phyloP scores from a whole-genome alignment of 1,284 basidiomycete species.

The Leccinum pachyderme region DNA sequence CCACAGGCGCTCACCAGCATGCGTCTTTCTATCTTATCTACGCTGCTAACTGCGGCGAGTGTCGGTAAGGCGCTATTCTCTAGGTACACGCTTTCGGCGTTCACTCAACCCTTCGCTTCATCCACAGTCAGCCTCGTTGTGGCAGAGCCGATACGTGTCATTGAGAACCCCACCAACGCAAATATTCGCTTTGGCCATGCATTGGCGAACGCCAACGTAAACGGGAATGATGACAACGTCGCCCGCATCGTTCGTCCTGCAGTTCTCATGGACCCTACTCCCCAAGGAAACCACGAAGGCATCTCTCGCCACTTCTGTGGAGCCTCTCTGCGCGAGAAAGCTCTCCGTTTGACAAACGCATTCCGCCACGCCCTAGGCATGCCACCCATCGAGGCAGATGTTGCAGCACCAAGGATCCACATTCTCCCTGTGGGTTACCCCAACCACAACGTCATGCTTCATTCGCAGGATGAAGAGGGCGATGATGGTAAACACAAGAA shows the following conservation, averaged over 20 bases:
- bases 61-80: slow-evolving; percentile 20
- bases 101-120: neutral
- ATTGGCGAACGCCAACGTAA: slow-evolving; percentile 33
- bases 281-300: slow-evolving; percentile 10
- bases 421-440: slow-evolving; percentile 19
- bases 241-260: slow-evolving; percentile 23
- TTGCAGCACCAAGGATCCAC: slow-evolving; percentile 10
- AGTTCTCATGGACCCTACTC: slow-evolving; percentile 2
- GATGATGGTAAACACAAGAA: slow-evolving; percentile 15
- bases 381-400: slow-evolving; percentile 24
- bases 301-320: slow-evolving; percentile 27
- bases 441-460: slow-evolving; percentile 2
- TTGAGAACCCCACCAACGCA: slow-evolving; percentile 25
- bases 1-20: slow-evolving; percentile 7
- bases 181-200: slow-evolving; percentile 34
- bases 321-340: slow-evolving; percentile 35
- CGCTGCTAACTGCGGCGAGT: slow-evolving; percentile 26
- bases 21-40: slow-evolving; percentile 29
- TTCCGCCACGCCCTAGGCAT: slow-evolving; percentile 33
- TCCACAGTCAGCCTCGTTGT: slow-evolving; percentile 22
- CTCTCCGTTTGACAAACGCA: slow-evolving; percentile 31
- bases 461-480: slow-evolving; percentile 2
- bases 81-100: neutral
- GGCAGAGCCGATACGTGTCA: slow-evolving; percentile 30
- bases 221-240: slow-evolving; percentile 33